Evolutionary conservation across 2,329 filamentous ascomycete genomes (phyloP).

Genomic region (Pestalotiopsis sp.): DNA sequence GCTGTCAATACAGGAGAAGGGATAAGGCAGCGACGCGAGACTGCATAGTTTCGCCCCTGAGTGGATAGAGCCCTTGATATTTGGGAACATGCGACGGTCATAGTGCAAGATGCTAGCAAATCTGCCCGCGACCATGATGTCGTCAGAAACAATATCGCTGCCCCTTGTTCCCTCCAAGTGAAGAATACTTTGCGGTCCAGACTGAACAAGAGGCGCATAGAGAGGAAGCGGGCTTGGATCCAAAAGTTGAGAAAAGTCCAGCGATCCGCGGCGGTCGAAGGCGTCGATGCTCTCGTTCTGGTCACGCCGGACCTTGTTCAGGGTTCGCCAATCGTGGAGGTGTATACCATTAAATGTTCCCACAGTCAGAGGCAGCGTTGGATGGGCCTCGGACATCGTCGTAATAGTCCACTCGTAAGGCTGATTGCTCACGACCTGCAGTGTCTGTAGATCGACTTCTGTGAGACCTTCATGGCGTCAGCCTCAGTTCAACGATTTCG

Average conservation of each 20-base stretch:
- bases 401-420: slow-evolving; percentile 83
- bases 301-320: slow-evolving; percentile 32
- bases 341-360: slow-evolving; percentile 82
- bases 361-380: slow-evolving; percentile 74
- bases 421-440: slow-evolving; percentile 69
- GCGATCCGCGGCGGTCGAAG: slow-evolving; percentile 25
- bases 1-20: slow-evolving; percentile 64
- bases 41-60: slow-evolving; percentile 80
- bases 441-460: slow-evolving; percentile 77
- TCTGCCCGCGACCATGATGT: slow-evolving; percentile 86
- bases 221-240: slow-evolving; percentile 54
- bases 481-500: background rate
- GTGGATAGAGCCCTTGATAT: slow-evolving; percentile 75
- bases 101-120: slow-evolving; percentile 90
- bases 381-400: slow-evolving; percentile 71
- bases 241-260: slow-evolving; percentile 43
- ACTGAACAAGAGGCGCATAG: slow-evolving; percentile 76
- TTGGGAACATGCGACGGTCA: slow-evolving; percentile 82
- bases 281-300: slow-evolving; percentile 38
- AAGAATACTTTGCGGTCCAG: slow-evolving; percentile 80
- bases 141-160: slow-evolving; percentile 62
- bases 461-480: slow-evolving; percentile 55
- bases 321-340: slow-evolving; percentile 73
- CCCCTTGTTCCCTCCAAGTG: slow-evolving; percentile 66
- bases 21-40: slow-evolving; percentile 68